These are phyloP conservation scores for Populus hybrid DNA, from an alignment of 441 rosid species.

Conservation along the genomic window DNA sequence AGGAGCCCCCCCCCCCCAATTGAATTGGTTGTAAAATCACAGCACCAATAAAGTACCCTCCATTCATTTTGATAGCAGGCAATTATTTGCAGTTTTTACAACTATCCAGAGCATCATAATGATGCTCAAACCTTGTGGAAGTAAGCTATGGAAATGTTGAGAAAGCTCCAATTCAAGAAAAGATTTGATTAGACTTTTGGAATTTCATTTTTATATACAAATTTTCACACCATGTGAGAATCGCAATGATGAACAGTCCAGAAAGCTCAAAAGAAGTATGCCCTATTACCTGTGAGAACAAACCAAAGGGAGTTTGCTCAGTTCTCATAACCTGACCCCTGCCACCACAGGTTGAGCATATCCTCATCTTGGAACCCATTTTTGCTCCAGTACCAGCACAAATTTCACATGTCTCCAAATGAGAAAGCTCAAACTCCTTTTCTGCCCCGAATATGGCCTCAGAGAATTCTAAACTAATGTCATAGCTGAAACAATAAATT, in stretches of 20 bases:
- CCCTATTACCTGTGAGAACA: slow-evolving; percentile 83
- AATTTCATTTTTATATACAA: not conserved
- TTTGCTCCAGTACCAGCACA: slow-evolving; percentile 93
- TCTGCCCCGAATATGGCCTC: slow-evolving; percentile 93
- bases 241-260: slow-evolving; percentile 6
- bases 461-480: slow-evolving; percentile 70
- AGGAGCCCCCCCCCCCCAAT: not conserved
- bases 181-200: not conserved
- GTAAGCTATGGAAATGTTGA: not conserved
- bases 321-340: slow-evolving; percentile 99
- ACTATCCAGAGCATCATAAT: not conserved
- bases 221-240: not conserved
- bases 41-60: not conserved
- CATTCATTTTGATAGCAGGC: not conserved
- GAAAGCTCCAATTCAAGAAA: slow-evolving; percentile 7
- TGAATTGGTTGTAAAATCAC: not conserved
- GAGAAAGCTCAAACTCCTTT: slow-evolving; percentile 85
- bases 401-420: slow-evolving; percentile 87
- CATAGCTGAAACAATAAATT: slow-evolving; percentile 56
- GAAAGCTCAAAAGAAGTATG: slow-evolving; percentile 14
- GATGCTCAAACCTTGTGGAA: not conserved
- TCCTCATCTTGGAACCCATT: slow-evolving; percentile 81
- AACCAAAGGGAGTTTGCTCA: slow-evolving; percentile 93
- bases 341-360: slow-evolving; percentile 98
- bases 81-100: not conserved